A percentile compares a stretch with the other conserved stretches of the same genome.
Evolutionary conservation across 257 asterid species (phyloP).

Genomic region (Nicotiana obtusifolia): DNA sequence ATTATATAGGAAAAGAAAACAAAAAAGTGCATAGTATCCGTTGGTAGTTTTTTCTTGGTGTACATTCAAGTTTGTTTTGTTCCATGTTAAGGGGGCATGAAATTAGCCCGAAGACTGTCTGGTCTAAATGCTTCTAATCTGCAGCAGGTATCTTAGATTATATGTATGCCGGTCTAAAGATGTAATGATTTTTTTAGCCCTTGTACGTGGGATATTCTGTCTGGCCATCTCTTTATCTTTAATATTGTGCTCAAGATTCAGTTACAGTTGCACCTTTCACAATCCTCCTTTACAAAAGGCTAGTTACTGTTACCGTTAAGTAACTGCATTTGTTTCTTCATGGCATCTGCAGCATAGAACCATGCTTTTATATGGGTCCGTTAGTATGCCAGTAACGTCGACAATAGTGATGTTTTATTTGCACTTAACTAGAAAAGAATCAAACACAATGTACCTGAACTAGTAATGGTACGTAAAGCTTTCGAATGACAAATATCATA

Average conservation of each 20-base stretch:
- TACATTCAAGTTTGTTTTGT: conserved; percentile 26
- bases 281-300: not conserved
- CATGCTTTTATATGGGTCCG: not conserved
- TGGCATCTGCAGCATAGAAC: not conserved
- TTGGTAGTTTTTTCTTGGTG: conserved; percentile 22
- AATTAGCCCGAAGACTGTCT: not conserved
- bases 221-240: not conserved
- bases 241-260: not conserved
- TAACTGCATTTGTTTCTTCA: not conserved
- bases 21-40: conserved; percentile 22
- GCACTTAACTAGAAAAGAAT: not conserved
- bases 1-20: conserved; percentile 32
- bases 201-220: not conserved
- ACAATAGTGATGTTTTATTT: not conserved
- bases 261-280: not conserved
- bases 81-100: conserved; percentile 18
- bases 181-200: not conserved
- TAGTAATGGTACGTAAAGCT: not conserved
- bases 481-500: too few relatives aligned
- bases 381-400: not conserved
- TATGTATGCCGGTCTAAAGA: not conserved
- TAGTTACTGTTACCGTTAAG: not conserved
- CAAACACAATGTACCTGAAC: not conserved
- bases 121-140: not conserved
- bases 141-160: not conserved